Percentiles rank a stretch among this genome's conserved stretches.
Conservation (phyloP, 139 green algal genomes). For the Desmodesmus armatus region DNA sequence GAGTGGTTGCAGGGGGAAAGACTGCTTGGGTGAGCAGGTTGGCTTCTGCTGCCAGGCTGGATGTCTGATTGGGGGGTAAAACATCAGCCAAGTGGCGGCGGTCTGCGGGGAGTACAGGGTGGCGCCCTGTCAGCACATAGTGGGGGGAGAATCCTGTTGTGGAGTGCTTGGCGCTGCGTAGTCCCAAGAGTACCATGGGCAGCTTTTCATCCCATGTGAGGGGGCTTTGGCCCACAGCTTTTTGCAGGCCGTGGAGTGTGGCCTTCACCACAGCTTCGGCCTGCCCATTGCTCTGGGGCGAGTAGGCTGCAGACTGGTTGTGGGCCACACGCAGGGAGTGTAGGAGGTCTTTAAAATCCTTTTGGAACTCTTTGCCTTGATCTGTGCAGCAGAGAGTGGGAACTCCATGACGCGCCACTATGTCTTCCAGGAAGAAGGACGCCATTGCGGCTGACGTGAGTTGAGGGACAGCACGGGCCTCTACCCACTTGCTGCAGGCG, state of each 20-base stretch:
- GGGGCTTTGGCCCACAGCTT: neutral
- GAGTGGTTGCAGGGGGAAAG: neutral
- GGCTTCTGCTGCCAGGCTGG: neutral
- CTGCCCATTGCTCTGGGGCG: neutral
- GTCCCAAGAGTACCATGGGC: neutral
- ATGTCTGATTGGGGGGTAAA: neutral
- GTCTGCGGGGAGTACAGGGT: neutral
- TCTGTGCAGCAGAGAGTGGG: too few species aligned
- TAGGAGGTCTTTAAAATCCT: neutral
- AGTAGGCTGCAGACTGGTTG: neutral
- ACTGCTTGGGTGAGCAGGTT: neutral
- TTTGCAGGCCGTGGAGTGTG: neutral
- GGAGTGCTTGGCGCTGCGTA: neutral
- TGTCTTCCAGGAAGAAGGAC: neutral
- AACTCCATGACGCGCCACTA: too few species aligned
- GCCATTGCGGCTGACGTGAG: too few species aligned
- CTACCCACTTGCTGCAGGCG: neutral
- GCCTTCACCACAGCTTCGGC: neutral
- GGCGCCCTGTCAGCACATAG: neutral
- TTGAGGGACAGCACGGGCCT: neutral
- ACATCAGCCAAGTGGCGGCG: neutral
- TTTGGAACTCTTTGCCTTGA: neutral
- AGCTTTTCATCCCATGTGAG: neutral
- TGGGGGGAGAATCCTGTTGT: neutral
- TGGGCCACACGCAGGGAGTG: neutral